These are phyloP conservation scores for Penicillium decumbens DNA, from an alignment of 2,329 filamentous ascomycete genomes.

Conservation along the genomic window DNA sequence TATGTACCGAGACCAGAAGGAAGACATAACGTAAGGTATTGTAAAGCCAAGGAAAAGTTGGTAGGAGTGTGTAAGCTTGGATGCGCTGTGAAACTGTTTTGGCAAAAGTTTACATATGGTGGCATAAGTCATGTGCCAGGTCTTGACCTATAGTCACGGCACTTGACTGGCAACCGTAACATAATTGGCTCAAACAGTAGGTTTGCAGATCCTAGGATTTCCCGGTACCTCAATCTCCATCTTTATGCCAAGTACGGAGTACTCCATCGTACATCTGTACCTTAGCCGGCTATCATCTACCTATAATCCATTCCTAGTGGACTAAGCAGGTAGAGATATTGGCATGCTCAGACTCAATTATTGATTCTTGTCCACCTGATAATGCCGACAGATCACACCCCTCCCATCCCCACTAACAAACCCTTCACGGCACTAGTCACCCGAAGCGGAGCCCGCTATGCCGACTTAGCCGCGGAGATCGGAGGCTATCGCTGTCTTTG, in stretches of 20 bases:
- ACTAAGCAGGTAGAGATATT: background rate
- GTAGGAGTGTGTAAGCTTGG: no score
- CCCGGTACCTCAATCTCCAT: background rate
- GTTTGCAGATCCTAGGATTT: slow-evolving; percentile 7
- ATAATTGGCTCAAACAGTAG: background rate
- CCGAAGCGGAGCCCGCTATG: slow-evolving; percentile 16
- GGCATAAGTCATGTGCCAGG: no score
- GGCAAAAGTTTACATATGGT: no score
- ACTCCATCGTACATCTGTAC: background rate
- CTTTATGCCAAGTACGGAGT: background rate
- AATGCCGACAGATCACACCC: background rate
- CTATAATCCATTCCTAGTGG: background rate
- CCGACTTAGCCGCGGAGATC: slow-evolving; percentile 25
- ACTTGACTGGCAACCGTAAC: background rate
- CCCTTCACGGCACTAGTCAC: slow-evolving; percentile 11
- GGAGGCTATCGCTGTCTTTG: slow-evolving; percentile 11
- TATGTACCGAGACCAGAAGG: no score
- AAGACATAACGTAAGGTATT: no score
- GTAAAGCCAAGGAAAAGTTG: no score
- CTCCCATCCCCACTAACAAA: slow-evolving; percentile 1
- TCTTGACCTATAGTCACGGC: no score
- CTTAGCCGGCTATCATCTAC: background rate
- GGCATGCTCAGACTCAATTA: background rate
- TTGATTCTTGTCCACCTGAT: background rate
- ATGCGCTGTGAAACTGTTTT: no score